phyloP scores from a whole-genome alignment of 139 green algal species.

The Auxenochlorella pyrenoidosa region DNA sequence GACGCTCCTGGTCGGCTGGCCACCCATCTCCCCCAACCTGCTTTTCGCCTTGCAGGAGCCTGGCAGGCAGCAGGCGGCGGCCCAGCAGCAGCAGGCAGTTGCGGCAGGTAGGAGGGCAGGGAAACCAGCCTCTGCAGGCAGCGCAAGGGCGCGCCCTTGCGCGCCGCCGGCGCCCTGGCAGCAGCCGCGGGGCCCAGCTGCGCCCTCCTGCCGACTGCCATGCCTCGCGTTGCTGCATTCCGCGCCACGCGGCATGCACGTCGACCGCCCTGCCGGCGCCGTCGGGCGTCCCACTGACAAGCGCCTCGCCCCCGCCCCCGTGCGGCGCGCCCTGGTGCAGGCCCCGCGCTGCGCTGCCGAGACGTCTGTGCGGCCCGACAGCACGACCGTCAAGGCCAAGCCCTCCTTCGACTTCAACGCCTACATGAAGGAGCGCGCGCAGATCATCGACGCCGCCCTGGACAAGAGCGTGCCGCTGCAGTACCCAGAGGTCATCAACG shows the following conservation, averaged over 20 bases:
- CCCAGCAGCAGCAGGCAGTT: constrained; percentile 2
- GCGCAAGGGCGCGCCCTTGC: neutral
- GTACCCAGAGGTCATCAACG: constrained; percentile 92
- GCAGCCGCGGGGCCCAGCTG: neutral
- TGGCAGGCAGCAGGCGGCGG: constrained; percentile 2
- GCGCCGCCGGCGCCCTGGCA: no score
- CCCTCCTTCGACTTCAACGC: constrained; percentile 81
- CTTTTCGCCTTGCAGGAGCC: neutral
- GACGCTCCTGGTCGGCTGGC: neutral
- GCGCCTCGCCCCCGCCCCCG: no score
- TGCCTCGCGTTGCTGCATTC: neutral
- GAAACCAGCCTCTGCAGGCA: neutral
- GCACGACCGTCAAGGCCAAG: neutral
- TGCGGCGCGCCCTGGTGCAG: no score
- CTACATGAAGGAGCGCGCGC: constrained; percentile 85
- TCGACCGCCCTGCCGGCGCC: no score
- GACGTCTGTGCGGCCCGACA: neutral
- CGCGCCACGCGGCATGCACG: neutral
- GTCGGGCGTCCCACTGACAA: no score
- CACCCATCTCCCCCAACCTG: neutral
- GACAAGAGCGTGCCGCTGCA: constrained; percentile 80
- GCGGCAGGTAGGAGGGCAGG: neutral
- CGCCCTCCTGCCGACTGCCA: neutral
- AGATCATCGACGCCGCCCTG: constrained; percentile 83
- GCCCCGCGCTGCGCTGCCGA: constrained; percentile 34